These are phyloP conservation scores for Heterobasidion annosum DNA, from an alignment of 1,284 basidiomycete genomes.

Conservation along the genomic window DNA sequence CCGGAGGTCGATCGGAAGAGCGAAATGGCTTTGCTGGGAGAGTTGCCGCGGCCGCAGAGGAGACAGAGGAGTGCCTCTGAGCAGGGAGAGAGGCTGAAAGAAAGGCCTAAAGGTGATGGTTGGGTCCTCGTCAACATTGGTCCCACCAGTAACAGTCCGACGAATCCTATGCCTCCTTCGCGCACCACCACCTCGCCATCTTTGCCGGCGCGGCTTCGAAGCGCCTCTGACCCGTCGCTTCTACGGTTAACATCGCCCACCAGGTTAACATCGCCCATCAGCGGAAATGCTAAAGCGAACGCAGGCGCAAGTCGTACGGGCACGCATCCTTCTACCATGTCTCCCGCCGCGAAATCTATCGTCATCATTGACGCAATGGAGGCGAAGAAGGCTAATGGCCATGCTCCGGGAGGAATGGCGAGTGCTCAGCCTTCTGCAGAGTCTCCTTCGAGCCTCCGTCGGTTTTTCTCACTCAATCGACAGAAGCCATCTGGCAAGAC, in stretches of 20 bases:
- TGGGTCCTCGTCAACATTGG: constrained; percentile 14
- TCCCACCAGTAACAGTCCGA: constrained; percentile 1
- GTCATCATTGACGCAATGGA: constrained; percentile 50
- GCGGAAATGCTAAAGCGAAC: neutral
- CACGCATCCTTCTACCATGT: constrained; percentile 17
- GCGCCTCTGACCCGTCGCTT: neutral
- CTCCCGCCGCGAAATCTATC: constrained; percentile 48
- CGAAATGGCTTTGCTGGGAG: constrained; percentile 15
- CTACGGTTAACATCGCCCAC: neutral
- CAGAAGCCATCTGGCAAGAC: constrained; percentile 7
- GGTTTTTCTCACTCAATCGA: constrained; percentile 28
- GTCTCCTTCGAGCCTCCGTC: constrained; percentile 17
- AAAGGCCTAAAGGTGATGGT: constrained; percentile 7
- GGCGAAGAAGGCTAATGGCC: constrained; percentile 16
- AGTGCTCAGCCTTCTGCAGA: neutral
- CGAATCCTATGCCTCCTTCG: constrained; percentile 1
- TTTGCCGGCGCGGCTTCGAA: neutral
- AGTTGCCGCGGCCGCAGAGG: constrained; percentile 5
- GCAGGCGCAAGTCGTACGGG: neutral
- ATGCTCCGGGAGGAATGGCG: neutral
- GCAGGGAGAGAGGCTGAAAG: neutral
- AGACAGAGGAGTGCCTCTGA: neutral
- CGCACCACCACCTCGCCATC: neutral
- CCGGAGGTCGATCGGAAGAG: constrained; percentile 15
- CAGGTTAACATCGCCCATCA: too few relatives aligned